Conservation (phyloP, 768 basidiomycete species). For the Mycena belliarum region DNA sequence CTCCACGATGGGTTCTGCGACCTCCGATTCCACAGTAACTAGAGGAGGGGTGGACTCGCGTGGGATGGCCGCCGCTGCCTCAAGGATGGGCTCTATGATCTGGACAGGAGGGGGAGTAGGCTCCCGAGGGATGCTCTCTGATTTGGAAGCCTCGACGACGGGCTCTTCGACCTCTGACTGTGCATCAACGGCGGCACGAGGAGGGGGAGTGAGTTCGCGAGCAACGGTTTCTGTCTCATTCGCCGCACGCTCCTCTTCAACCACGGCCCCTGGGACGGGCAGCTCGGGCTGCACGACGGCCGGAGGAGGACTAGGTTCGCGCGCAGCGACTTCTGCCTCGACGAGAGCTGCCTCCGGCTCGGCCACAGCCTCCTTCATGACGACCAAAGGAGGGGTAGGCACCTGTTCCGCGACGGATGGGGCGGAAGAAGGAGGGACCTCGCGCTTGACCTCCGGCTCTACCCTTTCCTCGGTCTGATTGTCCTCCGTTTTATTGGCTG, state of each 20-base stretch:
- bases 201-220: neutral
- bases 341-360: neutral
- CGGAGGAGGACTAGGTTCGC: neutral
- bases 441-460: slow-evolving; percentile 7
- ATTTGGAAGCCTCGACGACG: neutral
- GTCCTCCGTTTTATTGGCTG: slow-evolving; percentile 1
- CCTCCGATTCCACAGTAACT: neutral
- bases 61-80: neutral
- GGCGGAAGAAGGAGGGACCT: neutral
- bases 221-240: neutral
- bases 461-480: slow-evolving; percentile 1
- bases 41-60: neutral
- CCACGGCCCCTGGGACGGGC: neutral
- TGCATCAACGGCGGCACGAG: too few relatives aligned
- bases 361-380: neutral
- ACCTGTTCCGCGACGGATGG: neutral
- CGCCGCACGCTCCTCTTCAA: neutral
- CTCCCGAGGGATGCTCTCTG: neutral
- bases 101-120: neutral
- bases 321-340: neutral
- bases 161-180: too few relatives aligned
- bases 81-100: neutral
- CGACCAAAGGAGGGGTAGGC: neutral
- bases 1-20: neutral
- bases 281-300: neutral